Conservation (phyloP, 2,329 filamentous ascomycete genomes). For the Pseudogymnoascus sp. region DNA sequence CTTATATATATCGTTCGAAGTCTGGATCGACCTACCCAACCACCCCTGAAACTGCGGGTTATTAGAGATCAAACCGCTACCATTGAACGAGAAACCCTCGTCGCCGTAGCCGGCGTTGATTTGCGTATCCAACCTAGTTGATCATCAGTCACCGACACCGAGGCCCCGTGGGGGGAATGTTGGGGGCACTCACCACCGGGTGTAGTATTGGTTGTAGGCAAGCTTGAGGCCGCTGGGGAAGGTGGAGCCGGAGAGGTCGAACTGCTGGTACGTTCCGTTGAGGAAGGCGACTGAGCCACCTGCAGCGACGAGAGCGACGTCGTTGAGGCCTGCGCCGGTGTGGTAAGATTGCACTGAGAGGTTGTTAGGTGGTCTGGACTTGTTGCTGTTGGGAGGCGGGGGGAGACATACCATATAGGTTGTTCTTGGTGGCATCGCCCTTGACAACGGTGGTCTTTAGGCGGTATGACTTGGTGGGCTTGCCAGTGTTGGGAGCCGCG, state of each 20-base stretch:
- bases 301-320: constrained; percentile 11
- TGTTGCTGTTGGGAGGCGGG: neutral
- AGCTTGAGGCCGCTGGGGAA: constrained; percentile 10
- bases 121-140: constrained; percentile 2
- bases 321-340: constrained; percentile 18
- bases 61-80: constrained; percentile 12
- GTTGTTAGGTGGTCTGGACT: neutral
- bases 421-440: constrained; percentile 13
- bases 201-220: neutral
- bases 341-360: constrained; percentile 8
- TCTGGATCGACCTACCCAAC: constrained; percentile 8
- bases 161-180: neutral
- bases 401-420: constrained; percentile 13
- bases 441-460: constrained; percentile 16
- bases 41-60: constrained; percentile 11
- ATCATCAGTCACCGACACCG: neutral
- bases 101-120: constrained; percentile 13
- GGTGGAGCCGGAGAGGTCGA: constrained; percentile 12
- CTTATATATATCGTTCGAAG: neutral
- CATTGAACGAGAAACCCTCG: constrained; percentile 15
- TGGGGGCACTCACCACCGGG: constrained; percentile 1
- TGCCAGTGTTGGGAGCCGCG: neutral
- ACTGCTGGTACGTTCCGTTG: constrained; percentile 17
- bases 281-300: constrained; percentile 14
- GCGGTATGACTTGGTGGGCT: constrained; percentile 11